phyloP scores from a whole-genome alignment of 1,284 basidiomycete genomes.

The Sutorius eximius region DNA sequence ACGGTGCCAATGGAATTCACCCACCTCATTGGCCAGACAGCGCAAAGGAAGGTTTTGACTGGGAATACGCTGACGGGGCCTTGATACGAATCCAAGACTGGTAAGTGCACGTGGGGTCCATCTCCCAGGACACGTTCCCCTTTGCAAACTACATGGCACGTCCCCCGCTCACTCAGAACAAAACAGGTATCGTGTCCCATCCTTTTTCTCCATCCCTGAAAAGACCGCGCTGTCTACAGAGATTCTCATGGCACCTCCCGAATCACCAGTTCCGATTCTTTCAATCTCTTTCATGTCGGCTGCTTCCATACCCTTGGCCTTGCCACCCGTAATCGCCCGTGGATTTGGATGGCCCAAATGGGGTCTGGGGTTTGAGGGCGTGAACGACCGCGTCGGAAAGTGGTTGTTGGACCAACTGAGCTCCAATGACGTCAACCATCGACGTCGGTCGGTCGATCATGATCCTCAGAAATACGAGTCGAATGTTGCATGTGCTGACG shows the following conservation, averaged over 20 bases:
- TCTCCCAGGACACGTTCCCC: background rate
- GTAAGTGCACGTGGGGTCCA: constrained; percentile 42
- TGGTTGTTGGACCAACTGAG: constrained; percentile 65
- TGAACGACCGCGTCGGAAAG: constrained; percentile 69
- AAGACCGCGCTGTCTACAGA: constrained; percentile 61
- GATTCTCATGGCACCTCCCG: constrained; percentile 48
- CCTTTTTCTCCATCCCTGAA: constrained; percentile 77
- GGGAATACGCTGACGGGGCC: constrained; percentile 63
- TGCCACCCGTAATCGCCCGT: constrained; percentile 71
- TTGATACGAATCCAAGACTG: constrained; percentile 79
- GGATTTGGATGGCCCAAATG: constrained; percentile 78
- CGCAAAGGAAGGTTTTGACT: constrained; percentile 65
- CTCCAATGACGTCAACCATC: constrained; percentile 2
- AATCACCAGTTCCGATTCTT: constrained; percentile 47
- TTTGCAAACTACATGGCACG: background rate
- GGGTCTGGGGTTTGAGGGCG: constrained; percentile 77
- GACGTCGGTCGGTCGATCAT: background rate
- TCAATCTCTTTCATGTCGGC: constrained; percentile 81
- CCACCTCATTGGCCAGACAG: constrained; percentile 83
- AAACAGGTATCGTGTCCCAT: constrained; percentile 72
- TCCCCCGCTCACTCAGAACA: constrained; percentile 4
- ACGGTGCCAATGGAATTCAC: constrained; percentile 76
- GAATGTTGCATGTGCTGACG: background rate
- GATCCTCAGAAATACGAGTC: background rate
- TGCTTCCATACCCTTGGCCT: constrained; percentile 73